These are phyloP conservation scores for Saturnispora zaruensis DNA, from an alignment of 805 yeast genomes.

Conservation along the genomic window DNA sequence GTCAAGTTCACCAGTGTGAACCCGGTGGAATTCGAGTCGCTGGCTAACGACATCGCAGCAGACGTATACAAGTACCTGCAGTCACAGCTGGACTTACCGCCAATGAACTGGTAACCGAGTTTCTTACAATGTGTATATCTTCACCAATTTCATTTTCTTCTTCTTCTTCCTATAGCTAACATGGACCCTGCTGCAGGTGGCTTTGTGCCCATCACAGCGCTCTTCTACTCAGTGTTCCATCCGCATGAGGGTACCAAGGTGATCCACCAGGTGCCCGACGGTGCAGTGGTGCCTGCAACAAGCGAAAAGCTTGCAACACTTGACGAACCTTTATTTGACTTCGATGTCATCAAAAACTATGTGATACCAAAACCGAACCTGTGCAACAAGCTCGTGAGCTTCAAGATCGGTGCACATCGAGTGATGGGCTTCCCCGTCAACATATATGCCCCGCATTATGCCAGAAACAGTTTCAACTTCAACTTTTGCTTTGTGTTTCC, in stretches of 20 bases:
- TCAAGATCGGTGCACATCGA: constrained; percentile 60
- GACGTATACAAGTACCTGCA: background rate
- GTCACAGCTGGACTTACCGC: constrained; percentile 6
- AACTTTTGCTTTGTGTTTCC: constrained; percentile 89
- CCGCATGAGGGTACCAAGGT: constrained; percentile 95
- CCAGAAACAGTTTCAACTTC: constrained; percentile 87
- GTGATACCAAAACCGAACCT: constrained; percentile 89
- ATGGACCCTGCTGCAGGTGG: constrained; percentile 37
- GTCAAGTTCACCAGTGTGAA: background rate
- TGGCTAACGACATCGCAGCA: background rate
- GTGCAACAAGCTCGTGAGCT: constrained; percentile 72
- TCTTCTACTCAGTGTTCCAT: constrained; percentile 87
- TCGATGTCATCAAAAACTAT: constrained; percentile 81
- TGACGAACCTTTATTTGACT: constrained; percentile 50
- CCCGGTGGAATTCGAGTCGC: background rate
- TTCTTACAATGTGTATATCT: background rate
- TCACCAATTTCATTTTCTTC: background rate
- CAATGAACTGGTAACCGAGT: constrained; percentile 7
- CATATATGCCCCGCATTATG: constrained; percentile 63
- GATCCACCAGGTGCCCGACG: constrained; percentile 81
- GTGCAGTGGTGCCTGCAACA: constrained; percentile 41
- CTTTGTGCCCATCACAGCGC: constrained; percentile 79
- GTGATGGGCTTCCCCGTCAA: constrained; percentile 87
- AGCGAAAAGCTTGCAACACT: constrained; percentile 22
- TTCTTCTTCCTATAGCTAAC: background rate